Evolutionary conservation across 768 basidiomycete genomes (phyloP), one percentile per base, ranked within the genome.

Genomic region (Mycena crocata): DNA sequence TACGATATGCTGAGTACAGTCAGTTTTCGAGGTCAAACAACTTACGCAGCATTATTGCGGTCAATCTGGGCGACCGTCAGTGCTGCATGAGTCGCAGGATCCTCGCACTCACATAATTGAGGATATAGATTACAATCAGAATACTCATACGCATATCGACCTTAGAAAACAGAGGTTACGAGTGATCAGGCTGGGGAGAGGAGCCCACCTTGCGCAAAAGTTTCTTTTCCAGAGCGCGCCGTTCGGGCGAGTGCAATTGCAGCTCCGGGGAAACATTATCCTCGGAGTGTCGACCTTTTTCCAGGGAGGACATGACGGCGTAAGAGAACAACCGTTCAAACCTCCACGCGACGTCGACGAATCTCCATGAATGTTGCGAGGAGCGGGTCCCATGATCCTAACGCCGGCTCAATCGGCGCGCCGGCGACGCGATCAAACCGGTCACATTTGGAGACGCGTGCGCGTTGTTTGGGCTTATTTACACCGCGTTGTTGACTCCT

Each of bases 31-130:
- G 35, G 8, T 37, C 4, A 26, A 46, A 49, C 13, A 19, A 51
- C 50, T 21, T 75, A 91, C 90, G 86, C 83, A 35, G 85, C 90
- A 77, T 93, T 93, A 71, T 93, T 93, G 60, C 93, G 85, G 77
- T 94, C 93, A 54, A 93, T 85, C 85, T 93, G 72, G 49, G 28
- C 50, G n/a, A n/a, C n/a, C n/a, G n/a, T n/a, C n/a, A n/a, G n/a
- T n/a, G n/a, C n/a, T n/a, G n/a, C n/a, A n/a, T n/a, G n/a, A n/a
- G n/a, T n/a, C n/a, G n/a, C n/a, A n/a, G n/a, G n/a, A n/a, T n/a
- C n/a, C n/a, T n/a, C n/a, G 5, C 5, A 10, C 67, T 31, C 72
- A 82, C 80, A 78, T 84, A 86, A 66, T 86, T 86, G 42, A 86
- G 66, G 61, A 87, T 85, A 70, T 87, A 86, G 59, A 87, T 85